Percentiles rank a stretch among this genome's conserved stretches.
Evolutionary conservation across 2,329 filamentous ascomycete species (phyloP).

Genomic region (Alternaria sp.): DNA sequence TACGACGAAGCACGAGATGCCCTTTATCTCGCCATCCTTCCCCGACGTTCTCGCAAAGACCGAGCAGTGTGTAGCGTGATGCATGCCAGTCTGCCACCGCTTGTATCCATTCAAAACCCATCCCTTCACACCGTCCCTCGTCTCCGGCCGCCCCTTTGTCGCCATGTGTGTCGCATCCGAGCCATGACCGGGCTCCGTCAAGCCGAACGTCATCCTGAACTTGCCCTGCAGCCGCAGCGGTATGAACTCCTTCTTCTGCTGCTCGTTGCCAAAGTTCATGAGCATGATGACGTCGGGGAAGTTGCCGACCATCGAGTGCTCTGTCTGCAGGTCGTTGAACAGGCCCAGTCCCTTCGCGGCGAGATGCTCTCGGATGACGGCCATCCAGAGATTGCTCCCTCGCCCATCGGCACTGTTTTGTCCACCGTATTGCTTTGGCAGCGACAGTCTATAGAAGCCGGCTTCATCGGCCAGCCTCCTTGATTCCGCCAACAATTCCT

Average conservation of each 20-base stretch:
- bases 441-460: constrained; percentile 65
- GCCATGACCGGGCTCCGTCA: constrained; percentile 68
- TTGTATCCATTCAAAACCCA: constrained; percentile 65
- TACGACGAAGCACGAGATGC: constrained; percentile 68
- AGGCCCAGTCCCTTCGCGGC: constrained; percentile 65
- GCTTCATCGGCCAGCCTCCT: constrained; percentile 62
- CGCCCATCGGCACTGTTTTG: constrained; percentile 52
- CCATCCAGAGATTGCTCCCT: constrained; percentile 67
- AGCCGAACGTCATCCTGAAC: constrained; percentile 65
- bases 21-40: constrained; percentile 58
- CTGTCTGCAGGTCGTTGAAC: constrained; percentile 69
- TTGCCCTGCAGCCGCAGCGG: constrained; percentile 59
- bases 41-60: constrained; percentile 66
- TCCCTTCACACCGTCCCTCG: constrained; percentile 53
- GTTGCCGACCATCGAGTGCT: constrained; percentile 68
- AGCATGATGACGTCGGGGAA: constrained; percentile 69
- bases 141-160: constrained; percentile 58
- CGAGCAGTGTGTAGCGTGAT: constrained; percentile 66
- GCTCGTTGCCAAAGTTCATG: constrained; percentile 62
- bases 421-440: constrained; percentile 64
- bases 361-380: constrained; percentile 65
- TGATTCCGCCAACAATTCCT: constrained; percentile 59
- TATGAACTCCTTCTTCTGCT: constrained; percentile 63
- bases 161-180: constrained; percentile 69
- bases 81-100: constrained; percentile 71